Conservation (phyloP, 768 basidiomycete species). For the Boletus tomentosulus region DNA sequence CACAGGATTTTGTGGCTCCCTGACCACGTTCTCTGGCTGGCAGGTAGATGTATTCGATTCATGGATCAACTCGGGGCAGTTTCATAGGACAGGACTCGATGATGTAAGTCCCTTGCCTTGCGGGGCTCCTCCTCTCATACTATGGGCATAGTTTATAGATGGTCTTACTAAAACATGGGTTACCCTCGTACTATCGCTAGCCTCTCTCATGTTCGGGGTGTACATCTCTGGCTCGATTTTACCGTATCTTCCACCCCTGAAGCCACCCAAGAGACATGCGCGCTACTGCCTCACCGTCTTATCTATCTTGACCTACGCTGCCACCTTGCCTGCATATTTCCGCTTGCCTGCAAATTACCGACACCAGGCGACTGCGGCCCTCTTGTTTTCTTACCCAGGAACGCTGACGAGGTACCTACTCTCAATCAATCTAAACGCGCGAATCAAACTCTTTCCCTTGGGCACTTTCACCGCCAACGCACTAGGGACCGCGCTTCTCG, state of each 20-base stretch:
- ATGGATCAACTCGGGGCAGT: conserved; percentile 66
- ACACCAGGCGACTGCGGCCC: conserved; percentile 77
- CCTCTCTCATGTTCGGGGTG: conserved; percentile 72
- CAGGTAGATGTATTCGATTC: conserved; percentile 83
- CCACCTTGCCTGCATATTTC: conserved; percentile 76
- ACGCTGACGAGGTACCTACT: conserved; percentile 80
- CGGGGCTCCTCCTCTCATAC: conserved; percentile 1
- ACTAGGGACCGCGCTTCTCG: conserved; percentile 79
- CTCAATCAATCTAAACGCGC: conserved; percentile 66
- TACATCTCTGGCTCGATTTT: conserved; percentile 47
- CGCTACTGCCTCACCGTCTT: conserved; percentile 51
- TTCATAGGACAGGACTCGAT: conserved; percentile 58
- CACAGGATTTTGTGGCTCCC: conserved; percentile 87
- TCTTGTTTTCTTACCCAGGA: conserved; percentile 88
- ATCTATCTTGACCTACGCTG: conserved; percentile 65
- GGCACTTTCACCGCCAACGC: conserved; percentile 78
- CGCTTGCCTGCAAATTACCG: conserved; percentile 65
- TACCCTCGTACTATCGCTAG: conserved; percentile 73
- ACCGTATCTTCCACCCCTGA: conserved; percentile 40
- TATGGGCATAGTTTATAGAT: conserved; percentile 66
- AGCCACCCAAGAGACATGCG: conserved; percentile 39
- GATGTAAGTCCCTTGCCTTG: conserved; percentile 48
- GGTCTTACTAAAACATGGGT: conserved; percentile 77
- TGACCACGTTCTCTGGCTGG: conserved; percentile 98
- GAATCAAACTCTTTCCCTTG: conserved; percentile 58